A percentile compares a stretch with the other conserved stretches of the same genome.
Evolutionary conservation across 345 rosid genomes (phyloP).

Genomic region (Citrus sinensis): DNA sequence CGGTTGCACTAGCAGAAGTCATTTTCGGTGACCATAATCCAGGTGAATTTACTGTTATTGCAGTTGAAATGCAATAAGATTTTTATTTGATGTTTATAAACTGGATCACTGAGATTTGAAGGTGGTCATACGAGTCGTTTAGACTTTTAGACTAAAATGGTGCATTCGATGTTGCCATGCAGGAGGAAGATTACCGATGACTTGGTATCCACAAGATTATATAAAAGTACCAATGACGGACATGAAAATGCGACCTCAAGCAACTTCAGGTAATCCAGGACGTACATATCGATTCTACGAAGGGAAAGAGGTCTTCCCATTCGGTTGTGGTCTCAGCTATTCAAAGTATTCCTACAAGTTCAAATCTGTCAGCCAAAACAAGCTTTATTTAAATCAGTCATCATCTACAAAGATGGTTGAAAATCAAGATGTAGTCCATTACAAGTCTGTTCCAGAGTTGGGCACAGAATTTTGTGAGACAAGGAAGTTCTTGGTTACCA

Average conservation of each 20-base stretch:
- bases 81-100: background rate
- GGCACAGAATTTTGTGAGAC: slow-evolving; percentile 39
- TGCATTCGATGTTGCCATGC: slow-evolving; percentile 18
- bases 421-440: slow-evolving; percentile 18
- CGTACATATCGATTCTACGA: slow-evolving; percentile 80
- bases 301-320: slow-evolving; percentile 59
- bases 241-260: slow-evolving; percentile 76
- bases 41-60: slow-evolving; percentile 34
- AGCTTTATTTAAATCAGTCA: slow-evolving; percentile 38
- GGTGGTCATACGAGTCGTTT: background rate
- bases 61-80: background rate
- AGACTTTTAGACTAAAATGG: background rate
- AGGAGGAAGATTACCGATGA: slow-evolving; percentile 88
- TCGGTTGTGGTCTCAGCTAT: slow-evolving; percentile 83
- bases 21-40: slow-evolving; percentile 91
- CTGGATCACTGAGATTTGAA: background rate
- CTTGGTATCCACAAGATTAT: slow-evolving; percentile 82
- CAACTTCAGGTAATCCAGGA: slow-evolving; percentile 66
- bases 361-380: slow-evolving; percentile 19
- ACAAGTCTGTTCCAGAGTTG: slow-evolving; percentile 45
- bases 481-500: slow-evolving; percentile 38
- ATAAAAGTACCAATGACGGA: slow-evolving; percentile 73
- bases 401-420: background rate
- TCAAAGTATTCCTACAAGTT: slow-evolving; percentile 56
- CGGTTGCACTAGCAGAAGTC: slow-evolving; percentile 73